Percentiles rank a stretch among this genome's conserved stretches.
These are phyloP conservation scores for Blepharisma undulans DNA, from an alignment of 169 alveolate species.

Conservation along the genomic window DNA sequence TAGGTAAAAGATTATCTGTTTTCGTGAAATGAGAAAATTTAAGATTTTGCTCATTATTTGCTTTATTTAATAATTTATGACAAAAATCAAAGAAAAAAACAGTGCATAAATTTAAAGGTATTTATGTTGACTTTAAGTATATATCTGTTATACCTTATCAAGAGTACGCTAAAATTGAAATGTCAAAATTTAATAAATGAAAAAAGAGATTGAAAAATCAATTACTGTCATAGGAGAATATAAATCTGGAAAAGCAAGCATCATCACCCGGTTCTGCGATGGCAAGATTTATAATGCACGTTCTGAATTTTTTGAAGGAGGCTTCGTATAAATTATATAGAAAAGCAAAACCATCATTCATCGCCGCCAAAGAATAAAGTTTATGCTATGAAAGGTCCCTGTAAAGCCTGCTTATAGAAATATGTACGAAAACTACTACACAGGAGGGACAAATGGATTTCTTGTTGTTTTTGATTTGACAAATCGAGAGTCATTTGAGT, in stretches of 20 bases:
- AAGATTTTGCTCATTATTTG: too few species aligned
- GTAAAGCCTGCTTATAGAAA: constrained; percentile 64
- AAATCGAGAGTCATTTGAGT: constrained; percentile 90
- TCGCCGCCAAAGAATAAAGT: constrained; percentile 21
- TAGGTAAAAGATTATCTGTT: too few species aligned
- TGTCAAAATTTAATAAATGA: too few species aligned
- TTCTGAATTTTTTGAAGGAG: constrained; percentile 78
- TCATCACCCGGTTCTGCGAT: not conserved
- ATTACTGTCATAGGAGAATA: not conserved
- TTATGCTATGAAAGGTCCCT: constrained; percentile 75
- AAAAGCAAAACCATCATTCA: not conserved
- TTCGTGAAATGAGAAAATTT: too few species aligned
- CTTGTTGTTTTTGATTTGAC: constrained; percentile 82
- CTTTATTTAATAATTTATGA: too few species aligned
- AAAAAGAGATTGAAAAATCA: too few species aligned
- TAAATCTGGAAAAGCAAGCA: not conserved
- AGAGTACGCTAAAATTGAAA: too few species aligned
- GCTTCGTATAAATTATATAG: constrained; percentile 49
- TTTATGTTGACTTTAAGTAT: too few species aligned
- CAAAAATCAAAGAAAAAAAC: too few species aligned
- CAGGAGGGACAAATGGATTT: constrained; percentile 72
- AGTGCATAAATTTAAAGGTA: too few species aligned
- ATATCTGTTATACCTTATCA: too few species aligned
- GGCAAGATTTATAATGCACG: not conserved
- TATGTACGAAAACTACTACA: constrained; percentile 57